These are phyloP conservation scores for Cokeromyces recurvatus DNA, from an alignment of 371 early-diverging fungal genomes.

Conservation along the genomic window DNA sequence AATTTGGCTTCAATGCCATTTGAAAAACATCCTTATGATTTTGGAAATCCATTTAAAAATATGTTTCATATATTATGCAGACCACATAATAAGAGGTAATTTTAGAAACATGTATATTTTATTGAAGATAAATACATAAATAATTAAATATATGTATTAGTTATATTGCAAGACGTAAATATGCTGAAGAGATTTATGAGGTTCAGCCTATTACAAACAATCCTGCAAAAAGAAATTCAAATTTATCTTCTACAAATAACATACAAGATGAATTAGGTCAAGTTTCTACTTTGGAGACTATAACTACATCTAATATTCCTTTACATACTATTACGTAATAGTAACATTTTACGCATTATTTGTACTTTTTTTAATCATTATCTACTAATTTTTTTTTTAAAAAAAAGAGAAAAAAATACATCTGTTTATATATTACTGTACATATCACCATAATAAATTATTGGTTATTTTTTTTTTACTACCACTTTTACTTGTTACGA, in stretches of 20 bases:
- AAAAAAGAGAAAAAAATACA: too few relatives aligned
- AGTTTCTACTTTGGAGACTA: conserved; percentile 1
- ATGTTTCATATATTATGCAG: conserved; percentile 52
- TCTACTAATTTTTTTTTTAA: not conserved
- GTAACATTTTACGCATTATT: not conserved
- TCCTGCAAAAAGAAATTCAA: not conserved
- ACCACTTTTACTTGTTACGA: too few relatives aligned
- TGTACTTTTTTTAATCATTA: not conserved
- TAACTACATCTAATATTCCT: conserved; percentile 1
- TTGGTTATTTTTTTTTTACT: conserved; percentile 2
- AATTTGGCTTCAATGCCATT: conserved; percentile 28
- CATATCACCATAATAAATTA: not conserved
- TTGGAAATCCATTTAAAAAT: conserved; percentile 43
- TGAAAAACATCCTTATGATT: conserved; percentile 42
- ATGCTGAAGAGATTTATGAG: conserved; percentile 10
- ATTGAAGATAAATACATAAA: not conserved
- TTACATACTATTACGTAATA: not conserved
- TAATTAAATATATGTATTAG: conserved; percentile 3
- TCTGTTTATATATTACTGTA: too few relatives aligned
- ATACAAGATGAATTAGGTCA: conserved; percentile 1
- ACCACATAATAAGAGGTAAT: conserved; percentile 59
- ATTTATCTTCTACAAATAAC: conserved; percentile 1
- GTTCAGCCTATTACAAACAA: not conserved
- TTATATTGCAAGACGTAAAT: conserved; percentile 22
- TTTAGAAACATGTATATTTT: not conserved